A percentile compares a stretch with the other conserved stretches of the same genome.
Conservation (phyloP, 371 early-diverging fungal species). For the Entomophthora muscae region DNA sequence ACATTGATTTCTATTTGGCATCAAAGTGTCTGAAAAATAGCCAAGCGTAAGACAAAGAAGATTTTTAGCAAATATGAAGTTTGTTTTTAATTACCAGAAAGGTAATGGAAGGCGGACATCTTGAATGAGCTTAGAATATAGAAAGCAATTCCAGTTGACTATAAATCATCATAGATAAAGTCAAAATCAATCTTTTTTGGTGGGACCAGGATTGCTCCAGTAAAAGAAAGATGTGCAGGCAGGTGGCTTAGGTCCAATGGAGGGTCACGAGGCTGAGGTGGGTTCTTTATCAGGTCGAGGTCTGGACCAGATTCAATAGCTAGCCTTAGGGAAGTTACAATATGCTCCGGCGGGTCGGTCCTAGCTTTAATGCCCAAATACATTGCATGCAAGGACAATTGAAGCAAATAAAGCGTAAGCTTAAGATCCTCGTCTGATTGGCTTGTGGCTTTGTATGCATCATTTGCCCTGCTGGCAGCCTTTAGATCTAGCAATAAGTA, state of each 20-base stretch:
- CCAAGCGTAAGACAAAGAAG: no score
- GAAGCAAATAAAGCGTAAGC: neutral
- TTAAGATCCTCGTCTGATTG: neutral
- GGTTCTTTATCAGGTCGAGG: neutral
- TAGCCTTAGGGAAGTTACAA: neutral
- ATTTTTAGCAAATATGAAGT: no score
- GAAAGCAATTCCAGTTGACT: no score
- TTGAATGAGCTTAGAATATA: no score
- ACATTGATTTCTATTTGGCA: no score
- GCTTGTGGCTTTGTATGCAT: neutral
- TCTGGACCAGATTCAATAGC: neutral
- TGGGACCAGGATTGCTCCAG: neutral
- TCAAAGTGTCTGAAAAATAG: no score
- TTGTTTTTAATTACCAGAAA: no score
- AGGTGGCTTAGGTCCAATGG: neutral
- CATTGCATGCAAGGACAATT: neutral
- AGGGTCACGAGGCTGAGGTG: neutral
- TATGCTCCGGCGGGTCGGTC: neutral
- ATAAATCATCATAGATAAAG: no score
- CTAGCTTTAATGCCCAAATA: neutral
- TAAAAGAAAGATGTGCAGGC: neutral
- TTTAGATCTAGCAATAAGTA: neutral
- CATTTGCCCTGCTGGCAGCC: neutral
- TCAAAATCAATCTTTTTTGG: no score
- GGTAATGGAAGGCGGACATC: no score